Evolutionary conservation across 129 eudicot genomes (phyloP).

Genomic region (Artemisia tridentata): DNA sequence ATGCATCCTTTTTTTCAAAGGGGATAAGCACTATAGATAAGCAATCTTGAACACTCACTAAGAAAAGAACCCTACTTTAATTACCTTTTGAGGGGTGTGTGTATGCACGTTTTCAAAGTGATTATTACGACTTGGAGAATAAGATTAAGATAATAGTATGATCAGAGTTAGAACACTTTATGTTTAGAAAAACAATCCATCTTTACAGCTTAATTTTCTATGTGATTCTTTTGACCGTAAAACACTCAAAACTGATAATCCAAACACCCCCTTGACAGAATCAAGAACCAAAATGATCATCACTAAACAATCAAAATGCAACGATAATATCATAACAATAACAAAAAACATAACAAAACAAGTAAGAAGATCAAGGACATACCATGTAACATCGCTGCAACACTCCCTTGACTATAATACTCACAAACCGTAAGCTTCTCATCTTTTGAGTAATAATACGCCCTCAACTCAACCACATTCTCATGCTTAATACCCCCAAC

Average conservation of each 20-base stretch:
- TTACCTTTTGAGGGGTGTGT: background rate
- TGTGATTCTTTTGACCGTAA: background rate
- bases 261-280: background rate
- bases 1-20: too few species aligned
- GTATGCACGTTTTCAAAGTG: background rate
- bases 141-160: background rate
- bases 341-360: background rate
- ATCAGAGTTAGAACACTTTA: background rate
- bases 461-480: constrained; percentile 81
- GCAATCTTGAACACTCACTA: too few species aligned
- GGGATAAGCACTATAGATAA: too few species aligned
- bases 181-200: too few species aligned
- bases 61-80: background rate
- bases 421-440: constrained; percentile 92
- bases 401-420: constrained; percentile 78
- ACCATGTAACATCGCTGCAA: constrained; percentile 94
- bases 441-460: constrained; percentile 90
- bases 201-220: too few species aligned
- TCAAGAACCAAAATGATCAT: constrained; percentile 4
- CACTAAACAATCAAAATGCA: background rate
- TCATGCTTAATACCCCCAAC: constrained; percentile 91
- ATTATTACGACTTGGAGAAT: background rate
- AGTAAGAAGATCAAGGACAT: constrained; percentile 30
- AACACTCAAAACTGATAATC: constrained; percentile 1
- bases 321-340: constrained; percentile 16